Percentiles rank a stretch among this genome's conserved stretches.
phyloP scores from a whole-genome alignment of 31 red algal species.

The Odonthalia washingtoniensis region DNA sequence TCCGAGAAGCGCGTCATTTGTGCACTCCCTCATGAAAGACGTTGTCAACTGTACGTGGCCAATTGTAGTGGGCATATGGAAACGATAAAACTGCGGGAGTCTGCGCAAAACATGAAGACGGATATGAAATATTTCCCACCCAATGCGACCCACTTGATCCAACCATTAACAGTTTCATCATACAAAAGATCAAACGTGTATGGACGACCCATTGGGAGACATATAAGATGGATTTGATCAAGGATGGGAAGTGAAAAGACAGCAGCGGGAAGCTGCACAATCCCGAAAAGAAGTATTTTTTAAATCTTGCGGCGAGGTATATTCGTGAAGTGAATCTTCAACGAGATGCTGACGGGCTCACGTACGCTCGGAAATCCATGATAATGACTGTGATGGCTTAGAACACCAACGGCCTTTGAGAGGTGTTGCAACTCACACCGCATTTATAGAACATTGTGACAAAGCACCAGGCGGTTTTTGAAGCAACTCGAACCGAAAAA shows the following conservation, averaged over 20 bases:
- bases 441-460: conserved; percentile 6
- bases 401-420: conserved; percentile 21
- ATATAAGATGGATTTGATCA: conserved; percentile 17
- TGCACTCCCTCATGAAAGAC: neutral
- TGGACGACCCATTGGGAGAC: conserved; percentile 32
- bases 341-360: conserved; percentile 8
- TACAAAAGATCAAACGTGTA: conserved; percentile 30
- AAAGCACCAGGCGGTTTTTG: conserved; percentile 3
- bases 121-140: conserved; percentile 35
- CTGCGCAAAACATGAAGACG: neutral
- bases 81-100: neutral
- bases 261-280: neutral
- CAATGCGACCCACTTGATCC: conserved; percentile 34
- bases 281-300: conserved; percentile 25
- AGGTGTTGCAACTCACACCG: neutral
- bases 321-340: neutral
- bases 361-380: conserved; percentile 34
- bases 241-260: neutral
- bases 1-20: neutral
- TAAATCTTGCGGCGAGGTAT: conserved; percentile 28
- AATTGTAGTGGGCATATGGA: conserved; percentile 1
- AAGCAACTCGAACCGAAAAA: neutral
- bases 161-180: conserved; percentile 27
- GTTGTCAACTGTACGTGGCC: neutral
- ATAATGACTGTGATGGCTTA: conserved; percentile 9